Base-by-base conservation (phyloP, 169 alveolate species). In the Amoebophrya sp. region DNA sequence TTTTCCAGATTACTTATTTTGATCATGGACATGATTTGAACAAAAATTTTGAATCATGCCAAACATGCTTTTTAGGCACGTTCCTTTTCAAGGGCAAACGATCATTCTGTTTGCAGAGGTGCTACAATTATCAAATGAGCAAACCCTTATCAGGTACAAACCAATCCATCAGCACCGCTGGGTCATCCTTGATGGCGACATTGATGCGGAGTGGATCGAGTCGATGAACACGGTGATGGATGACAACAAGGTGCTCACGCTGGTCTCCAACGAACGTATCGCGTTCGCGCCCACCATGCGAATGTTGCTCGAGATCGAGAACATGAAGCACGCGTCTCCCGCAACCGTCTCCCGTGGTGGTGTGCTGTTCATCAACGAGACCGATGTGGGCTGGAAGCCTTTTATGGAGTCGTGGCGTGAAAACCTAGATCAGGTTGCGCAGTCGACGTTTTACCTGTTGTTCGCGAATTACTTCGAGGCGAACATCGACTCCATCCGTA, bases 261-360 rank as follows among this genome's bases (percentile, higher is more conserved):
- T 97, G 77, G 98, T 97, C 88, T 96, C 98, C 54, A 97, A 97
- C 89, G 99, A 98, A 93, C 94, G 99, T 41, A 97, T 98, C 93
- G 98, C 98, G 38, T 95, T 98, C 90, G 95, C 98, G 91, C 97
- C 97, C 41, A 95, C 97, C 83, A 97, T 98, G 99, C 97, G 98
- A 94, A 94, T 98, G 92, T 92, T 98, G 40, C 96, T 98, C 39
- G 99, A 98, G 95, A 95, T 97, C 77, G 95, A 97, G 25, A 95
- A 97, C 93, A 95, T 98, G 94, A 96, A 96, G 95, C 96, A 97
- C 93, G 99, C 99, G 23, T 97, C 99, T 35, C 98, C 98, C 32
- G 99, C 99, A 7, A 98, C 99, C 1, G 99, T 98, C 23, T 96
- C 98, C 10, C 95, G 99, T 93, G 98, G 98, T 94, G 99, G 99